phyloP scores from a whole-genome alignment of 768 basidiomycete species.

The Naganishia antarctica region DNA sequence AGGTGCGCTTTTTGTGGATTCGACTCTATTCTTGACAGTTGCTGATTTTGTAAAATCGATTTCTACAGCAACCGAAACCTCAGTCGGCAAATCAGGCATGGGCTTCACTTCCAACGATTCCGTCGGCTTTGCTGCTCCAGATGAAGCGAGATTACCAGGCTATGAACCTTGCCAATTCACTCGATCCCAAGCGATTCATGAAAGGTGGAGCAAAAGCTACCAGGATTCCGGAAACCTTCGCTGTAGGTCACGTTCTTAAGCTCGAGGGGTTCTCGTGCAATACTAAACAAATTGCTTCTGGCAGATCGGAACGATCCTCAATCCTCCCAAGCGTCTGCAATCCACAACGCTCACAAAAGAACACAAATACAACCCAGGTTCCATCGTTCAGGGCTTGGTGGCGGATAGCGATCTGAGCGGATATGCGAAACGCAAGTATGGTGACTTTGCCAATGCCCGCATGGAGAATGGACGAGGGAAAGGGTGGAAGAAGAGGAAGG shows the following conservation, averaged over 20 bases:
- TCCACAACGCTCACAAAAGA: slow-evolving; percentile 40
- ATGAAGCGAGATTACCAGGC: slow-evolving; percentile 49
- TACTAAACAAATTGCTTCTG: not conserved
- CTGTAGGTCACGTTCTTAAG: slow-evolving; percentile 40
- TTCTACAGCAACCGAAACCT: slow-evolving; percentile 16
- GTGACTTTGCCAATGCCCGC: slow-evolving; percentile 41
- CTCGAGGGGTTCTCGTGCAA: no score
- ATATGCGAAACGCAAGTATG: slow-evolving; percentile 49
- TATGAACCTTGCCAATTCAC: slow-evolving; percentile 42
- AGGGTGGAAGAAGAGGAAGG: slow-evolving; percentile 46
- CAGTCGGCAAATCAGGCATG: slow-evolving; percentile 32
- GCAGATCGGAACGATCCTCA: slow-evolving; percentile 46
- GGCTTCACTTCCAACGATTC: slow-evolving; percentile 40
- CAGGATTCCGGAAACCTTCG: slow-evolving; percentile 45
- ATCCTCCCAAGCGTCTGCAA: slow-evolving; percentile 41
- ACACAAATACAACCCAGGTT: slow-evolving; percentile 40
- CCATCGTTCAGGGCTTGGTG: slow-evolving; percentile 40
- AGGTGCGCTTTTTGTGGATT: not conserved
- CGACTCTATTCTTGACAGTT: no score
- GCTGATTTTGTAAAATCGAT: not conserved
- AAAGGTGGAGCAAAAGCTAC: slow-evolving; percentile 35
- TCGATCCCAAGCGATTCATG: slow-evolving; percentile 49
- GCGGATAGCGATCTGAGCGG: slow-evolving; percentile 34
- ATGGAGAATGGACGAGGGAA: slow-evolving; percentile 48
- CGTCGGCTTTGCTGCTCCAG: slow-evolving; percentile 41